phyloP scores from a whole-genome alignment of 257 asterid genomes.

The Capsicum baccatum region DNA sequence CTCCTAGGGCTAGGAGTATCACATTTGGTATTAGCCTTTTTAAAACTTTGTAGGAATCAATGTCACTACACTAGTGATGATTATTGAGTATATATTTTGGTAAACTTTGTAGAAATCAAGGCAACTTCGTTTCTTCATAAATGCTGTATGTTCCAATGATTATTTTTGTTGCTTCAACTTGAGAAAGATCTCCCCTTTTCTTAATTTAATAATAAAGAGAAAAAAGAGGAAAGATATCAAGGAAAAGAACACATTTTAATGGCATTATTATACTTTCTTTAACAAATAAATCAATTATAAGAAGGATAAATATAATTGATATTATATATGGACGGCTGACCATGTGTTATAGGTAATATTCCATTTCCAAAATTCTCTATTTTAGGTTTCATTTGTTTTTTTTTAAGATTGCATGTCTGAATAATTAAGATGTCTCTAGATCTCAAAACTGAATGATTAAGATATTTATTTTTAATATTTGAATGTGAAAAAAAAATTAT shows the following conservation, averaged over 20 bases:
- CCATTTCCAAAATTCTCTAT: background rate
- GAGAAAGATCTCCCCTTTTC: background rate
- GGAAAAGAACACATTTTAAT: background rate
- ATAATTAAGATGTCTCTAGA: no score
- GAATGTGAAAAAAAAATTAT: no score
- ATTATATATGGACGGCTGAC: background rate
- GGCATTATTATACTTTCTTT: background rate
- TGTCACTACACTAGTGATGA: conserved; percentile 24
- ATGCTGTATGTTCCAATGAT: conserved; percentile 26
- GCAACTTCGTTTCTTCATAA: conserved; percentile 30
- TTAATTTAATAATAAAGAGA: background rate
- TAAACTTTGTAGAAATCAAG: conserved; percentile 35
- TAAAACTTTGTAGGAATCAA: background rate
- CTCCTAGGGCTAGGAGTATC: background rate
- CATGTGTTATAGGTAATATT: background rate
- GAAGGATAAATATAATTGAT: background rate
- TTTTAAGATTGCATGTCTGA: no score
- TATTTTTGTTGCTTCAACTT: conserved; percentile 30
- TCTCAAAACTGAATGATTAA: no score
- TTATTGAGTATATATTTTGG: conserved; percentile 18
- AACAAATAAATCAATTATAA: background rate
- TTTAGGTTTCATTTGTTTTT: background rate
- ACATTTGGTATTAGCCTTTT: background rate
- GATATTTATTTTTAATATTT: no score
- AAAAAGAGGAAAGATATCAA: background rate